Conservation (phyloP, 2,329 filamentous ascomycete genomes). For the Scopulariopsis brevicaulis region DNA sequence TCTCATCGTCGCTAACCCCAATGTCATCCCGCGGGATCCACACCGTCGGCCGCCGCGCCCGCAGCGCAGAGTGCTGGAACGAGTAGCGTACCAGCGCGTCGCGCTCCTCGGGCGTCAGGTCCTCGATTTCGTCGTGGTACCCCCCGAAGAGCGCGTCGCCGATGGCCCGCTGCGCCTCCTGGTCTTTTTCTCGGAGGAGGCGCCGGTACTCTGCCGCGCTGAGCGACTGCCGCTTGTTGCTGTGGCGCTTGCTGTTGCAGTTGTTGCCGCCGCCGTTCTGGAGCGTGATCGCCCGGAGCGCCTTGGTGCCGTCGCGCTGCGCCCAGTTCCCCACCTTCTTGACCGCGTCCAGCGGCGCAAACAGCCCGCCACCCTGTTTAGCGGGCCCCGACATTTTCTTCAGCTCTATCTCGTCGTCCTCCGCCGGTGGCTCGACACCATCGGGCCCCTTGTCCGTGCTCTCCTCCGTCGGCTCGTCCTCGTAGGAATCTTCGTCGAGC, state of each 20-base stretch:
- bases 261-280: too few species aligned
- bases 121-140: conserved; percentile 87
- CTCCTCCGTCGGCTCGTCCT: conserved; percentile 11
- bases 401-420: conserved; percentile 21
- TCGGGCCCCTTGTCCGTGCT: conserved; percentile 13
- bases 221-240: conserved; percentile 15
- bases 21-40: conserved; percentile 92
- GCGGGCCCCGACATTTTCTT: conserved; percentile 17
- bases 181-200: conserved; percentile 42
- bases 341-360: conserved; percentile 28
- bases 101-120: conserved; percentile 80
- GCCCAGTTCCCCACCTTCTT: conserved; percentile 36
- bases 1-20: conserved; percentile 86
- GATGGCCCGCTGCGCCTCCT: conserved; percentile 63
- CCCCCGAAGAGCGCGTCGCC: conserved; percentile 77
- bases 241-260: too few species aligned
- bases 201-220: conserved; percentile 34
- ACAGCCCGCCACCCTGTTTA: conserved; percentile 18
- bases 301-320: conserved; percentile 12
- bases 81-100: conserved; percentile 77
- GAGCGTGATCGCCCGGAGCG: conserved; percentile 7
- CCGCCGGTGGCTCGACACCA: conserved; percentile 12
- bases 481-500: conserved; percentile 39
- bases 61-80: conserved; percentile 81
- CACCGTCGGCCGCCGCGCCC: conserved; percentile 73